Percentiles rank a stretch among this genome's conserved stretches.
phyloP scores from a whole-genome alignment of 371 early-diverging fungal species.

The Haplosporangium sp. region DNA sequence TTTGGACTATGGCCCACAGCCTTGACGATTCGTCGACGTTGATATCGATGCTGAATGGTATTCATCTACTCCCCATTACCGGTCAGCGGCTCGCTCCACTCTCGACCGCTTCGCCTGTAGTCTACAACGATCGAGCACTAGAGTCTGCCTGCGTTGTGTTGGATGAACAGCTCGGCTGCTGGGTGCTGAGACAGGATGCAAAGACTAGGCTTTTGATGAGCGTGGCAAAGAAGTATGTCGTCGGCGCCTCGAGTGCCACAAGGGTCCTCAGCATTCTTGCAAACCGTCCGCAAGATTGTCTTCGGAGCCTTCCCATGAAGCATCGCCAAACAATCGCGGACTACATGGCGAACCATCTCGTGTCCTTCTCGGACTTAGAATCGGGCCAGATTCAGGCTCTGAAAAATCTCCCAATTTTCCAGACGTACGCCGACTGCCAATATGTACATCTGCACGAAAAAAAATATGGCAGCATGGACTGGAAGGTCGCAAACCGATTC shows the following conservation, averaged over 20 bases:
- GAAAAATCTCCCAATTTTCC: conserved; percentile 16
- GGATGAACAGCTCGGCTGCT: conserved; percentile 15
- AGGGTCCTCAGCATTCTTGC: background rate
- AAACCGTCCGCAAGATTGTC: background rate
- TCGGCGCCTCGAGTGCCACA: background rate
- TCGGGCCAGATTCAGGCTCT: background rate
- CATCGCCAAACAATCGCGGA: background rate
- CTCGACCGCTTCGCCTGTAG: background rate
- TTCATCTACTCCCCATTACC: conserved; percentile 19
- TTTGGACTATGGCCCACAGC: conserved; percentile 17
- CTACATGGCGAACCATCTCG: conserved; percentile 7
- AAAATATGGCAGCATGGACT: background rate
- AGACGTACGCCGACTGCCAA: background rate
- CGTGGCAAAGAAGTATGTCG: conserved; percentile 2
- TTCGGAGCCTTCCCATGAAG: background rate
- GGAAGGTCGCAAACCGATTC: conserved; percentile 11
- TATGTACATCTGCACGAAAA: background rate
- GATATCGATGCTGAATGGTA: background rate
- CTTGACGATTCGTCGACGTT: background rate
- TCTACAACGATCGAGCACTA: background rate
- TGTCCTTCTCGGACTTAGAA: background rate
- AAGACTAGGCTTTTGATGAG: background rate
- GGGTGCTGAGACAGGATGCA: background rate
- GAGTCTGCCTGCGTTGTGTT: background rate
- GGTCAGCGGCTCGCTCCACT: conserved; percentile 17